Evolutionary conservation across 441 rosid genomes (phyloP).

Genomic region (Pelargonium citronellum): DNA sequence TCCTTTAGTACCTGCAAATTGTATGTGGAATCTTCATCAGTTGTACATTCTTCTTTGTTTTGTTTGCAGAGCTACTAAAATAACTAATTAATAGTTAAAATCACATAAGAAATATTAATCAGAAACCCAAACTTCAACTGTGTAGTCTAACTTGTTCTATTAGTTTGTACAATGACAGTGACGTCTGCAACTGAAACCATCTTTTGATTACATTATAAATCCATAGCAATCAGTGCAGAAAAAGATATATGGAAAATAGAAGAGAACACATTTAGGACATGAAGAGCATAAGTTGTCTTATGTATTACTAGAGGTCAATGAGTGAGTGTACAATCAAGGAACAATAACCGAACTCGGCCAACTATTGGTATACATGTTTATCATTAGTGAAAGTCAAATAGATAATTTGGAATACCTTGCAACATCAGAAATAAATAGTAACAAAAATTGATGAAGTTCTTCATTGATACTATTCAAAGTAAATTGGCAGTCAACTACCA

Average conservation of each 20-base stretch:
- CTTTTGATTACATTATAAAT: background rate
- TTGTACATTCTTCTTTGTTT: background rate
- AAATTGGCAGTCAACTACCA: background rate
- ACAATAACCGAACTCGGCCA: too few relatives aligned
- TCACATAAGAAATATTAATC: background rate
- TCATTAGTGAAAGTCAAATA: background rate
- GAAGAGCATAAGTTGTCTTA: too few relatives aligned
- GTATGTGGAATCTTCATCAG: conserved; percentile 13
- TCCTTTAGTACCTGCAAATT: conserved; percentile 79
- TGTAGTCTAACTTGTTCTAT: background rate
- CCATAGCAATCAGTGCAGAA: too few relatives aligned
- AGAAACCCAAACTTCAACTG: background rate
- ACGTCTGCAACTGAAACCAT: background rate
- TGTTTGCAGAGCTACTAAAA: background rate
- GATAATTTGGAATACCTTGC: background rate
- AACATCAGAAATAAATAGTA: conserved; percentile 1
- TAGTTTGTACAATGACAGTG: background rate
- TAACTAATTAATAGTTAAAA: background rate
- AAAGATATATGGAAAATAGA: too few relatives aligned
- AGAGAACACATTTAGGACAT: too few relatives aligned
- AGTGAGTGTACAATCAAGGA: background rate
- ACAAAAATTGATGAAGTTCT: background rate
- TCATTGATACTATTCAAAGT: background rate
- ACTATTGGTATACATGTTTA: too few relatives aligned
- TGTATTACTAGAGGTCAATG: background rate